These are phyloP conservation scores for Physcomitrellopsis africana DNA, from an alignment of 225 moss, liverwort and hornwort species.

Conservation along the genomic window DNA sequence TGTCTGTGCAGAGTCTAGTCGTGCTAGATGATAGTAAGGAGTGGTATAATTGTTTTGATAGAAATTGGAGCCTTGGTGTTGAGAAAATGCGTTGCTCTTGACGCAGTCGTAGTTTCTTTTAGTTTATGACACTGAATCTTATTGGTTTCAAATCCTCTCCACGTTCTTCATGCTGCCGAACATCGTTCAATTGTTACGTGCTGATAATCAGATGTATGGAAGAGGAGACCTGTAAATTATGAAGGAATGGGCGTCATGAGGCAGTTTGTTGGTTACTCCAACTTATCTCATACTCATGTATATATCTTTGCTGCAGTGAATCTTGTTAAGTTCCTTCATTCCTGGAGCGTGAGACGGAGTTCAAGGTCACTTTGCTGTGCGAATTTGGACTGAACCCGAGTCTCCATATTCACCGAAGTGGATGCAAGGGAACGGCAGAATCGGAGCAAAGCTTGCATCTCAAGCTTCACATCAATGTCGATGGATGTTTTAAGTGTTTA, in stretches of 20 bases:
- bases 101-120: not conserved
- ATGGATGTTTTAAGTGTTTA: not conserved
- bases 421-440: slow-evolving; percentile 16
- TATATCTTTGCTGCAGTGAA: slow-evolving; percentile 33
- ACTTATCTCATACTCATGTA: not conserved
- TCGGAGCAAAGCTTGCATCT: not conserved
- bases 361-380: not conserved
- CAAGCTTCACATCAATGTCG: not conserved
- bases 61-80: not conserved
- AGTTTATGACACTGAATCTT: not conserved
- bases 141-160: not conserved
- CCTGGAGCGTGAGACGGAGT: not conserved
- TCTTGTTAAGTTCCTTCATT: slow-evolving; percentile 7
- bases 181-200: not conserved
- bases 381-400: not conserved
- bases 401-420: not conserved
- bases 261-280: not conserved
- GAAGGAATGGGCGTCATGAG: not conserved
- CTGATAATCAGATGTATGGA: not conserved
- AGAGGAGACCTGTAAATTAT: not conserved
- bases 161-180: not conserved
- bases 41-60: not conserved
- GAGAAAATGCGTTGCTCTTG: not conserved
- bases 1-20: not conserved
- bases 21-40: not conserved